Conservation (phyloP, 495 filamentous ascomycete species). For the Aspergillus nanangensis region DNA sequence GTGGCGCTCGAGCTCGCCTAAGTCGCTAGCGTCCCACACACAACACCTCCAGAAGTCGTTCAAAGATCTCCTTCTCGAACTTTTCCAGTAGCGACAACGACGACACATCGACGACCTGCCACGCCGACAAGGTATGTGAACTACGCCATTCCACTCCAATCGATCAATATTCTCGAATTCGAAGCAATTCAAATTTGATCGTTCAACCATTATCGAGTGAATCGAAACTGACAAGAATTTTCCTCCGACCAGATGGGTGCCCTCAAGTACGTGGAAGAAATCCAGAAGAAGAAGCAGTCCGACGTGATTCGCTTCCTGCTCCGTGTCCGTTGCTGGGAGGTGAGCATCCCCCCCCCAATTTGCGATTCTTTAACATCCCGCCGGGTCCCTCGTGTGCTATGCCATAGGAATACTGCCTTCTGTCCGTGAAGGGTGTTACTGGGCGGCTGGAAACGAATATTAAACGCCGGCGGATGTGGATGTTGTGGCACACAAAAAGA, state of each 20-base stretch:
- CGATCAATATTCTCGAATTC: neutral
- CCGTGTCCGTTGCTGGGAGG: conserved; percentile 99
- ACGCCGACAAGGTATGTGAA: conserved; percentile 48
- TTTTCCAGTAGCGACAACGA: conserved; percentile 43
- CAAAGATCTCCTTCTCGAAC: conserved; percentile 33
- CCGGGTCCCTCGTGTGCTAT: conserved; percentile 40
- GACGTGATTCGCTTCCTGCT: conserved; percentile 99
- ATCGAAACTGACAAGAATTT: too few relatives aligned
- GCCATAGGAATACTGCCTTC: conserved; percentile 35
- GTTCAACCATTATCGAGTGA: too few relatives aligned
- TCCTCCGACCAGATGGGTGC: conserved; percentile 74
- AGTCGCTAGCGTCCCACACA: conserved; percentile 46
- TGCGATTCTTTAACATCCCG: conserved; percentile 47
- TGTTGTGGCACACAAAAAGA: conserved; percentile 39
- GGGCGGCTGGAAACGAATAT: conserved; percentile 26
- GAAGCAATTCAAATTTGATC: too few relatives aligned
- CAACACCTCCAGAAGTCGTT: conserved; percentile 20
- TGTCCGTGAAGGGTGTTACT: conserved; percentile 26
- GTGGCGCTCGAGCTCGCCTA: conserved; percentile 32
- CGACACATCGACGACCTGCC: conserved; percentile 46
- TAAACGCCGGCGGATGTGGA: conserved; percentile 37
- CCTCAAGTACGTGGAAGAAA: conserved; percentile 99
- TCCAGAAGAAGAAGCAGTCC: conserved; percentile 99
- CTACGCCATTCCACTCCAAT: neutral
- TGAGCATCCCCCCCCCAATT: conserved; percentile 60